Evolutionary conservation across 2,329 filamentous ascomycete species (phyloP), one percentile per base, ranked within the genome.

Genomic region (Pseudonectria foliicola): DNA sequence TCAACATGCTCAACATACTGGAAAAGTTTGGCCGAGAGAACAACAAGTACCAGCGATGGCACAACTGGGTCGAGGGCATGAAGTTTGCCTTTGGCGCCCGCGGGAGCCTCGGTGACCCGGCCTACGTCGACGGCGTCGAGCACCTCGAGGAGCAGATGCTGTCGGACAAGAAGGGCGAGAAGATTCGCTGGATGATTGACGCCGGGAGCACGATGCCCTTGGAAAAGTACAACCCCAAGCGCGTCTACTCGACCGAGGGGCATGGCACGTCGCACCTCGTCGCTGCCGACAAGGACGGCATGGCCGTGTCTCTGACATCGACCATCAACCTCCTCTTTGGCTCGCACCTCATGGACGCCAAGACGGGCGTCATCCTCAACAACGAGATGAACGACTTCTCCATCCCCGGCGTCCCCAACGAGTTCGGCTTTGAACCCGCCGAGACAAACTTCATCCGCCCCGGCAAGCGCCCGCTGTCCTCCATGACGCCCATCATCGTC

Each of bases 281-380:
- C 1, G 69, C 84, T 0, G 78, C 81, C 0, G 90, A 95, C 57
- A 59, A 61, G 7, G 70, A 73, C 0, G 89, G 89, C 6, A 68
- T 95, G 57, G 79, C 87, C 3, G 73, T 93, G 25, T 82, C 84
- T 2, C 70, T 88, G 10, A 95, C 89, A 0, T 92, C 87, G 1
- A 95, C 90, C 0, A 68, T 95, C 37, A 95, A 95, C 59, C 69
- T 92, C 4, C 70, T 92, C 3, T 96, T 94, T 50, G 90, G 90
- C 29, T 82, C 80, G 18, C 71, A 78, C 13, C 59, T 94, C 44
- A 77, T 94, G 61, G 82, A 90, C 1, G 85, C 87, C 0, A 73
- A 82, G 48, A 89, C 87, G 0, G 89, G 89, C 13, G 72, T 95
- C 38, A 85, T 93, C 36, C 76, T 93, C 16, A 82, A 80, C 59